Evolutionary conservation across 495 filamentous ascomycete species (phyloP).

Genomic region (Letharia columbiana): DNA sequence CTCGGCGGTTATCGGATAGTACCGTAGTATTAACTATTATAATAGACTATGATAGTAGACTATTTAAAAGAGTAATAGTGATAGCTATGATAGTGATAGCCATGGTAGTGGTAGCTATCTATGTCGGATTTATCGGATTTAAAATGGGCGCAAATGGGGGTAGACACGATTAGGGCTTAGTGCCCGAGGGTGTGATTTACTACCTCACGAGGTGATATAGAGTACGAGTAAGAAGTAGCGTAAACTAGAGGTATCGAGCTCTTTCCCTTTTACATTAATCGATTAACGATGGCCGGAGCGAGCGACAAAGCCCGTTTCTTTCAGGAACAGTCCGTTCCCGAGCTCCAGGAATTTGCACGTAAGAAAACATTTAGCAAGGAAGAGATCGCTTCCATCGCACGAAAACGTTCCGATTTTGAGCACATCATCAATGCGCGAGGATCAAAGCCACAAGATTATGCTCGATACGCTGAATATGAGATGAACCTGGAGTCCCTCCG

Average conservation of each 20-base stretch:
- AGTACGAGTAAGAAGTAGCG: not conserved
- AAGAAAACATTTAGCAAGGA: conserved; percentile 84
- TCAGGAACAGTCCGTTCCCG: conserved; percentile 81
- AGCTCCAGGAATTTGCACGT: conserved; percentile 78
- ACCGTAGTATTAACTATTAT: too few relatives aligned
- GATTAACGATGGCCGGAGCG: conserved; percentile 59
- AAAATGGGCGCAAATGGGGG: too few relatives aligned
- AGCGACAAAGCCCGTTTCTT: conserved; percentile 93
- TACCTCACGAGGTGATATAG: too few relatives aligned
- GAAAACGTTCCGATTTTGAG: conserved; percentile 87
- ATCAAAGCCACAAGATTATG: conserved; percentile 63
- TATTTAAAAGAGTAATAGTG: too few relatives aligned
- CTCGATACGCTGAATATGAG: conserved; percentile 83
- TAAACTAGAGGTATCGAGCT: not conserved
- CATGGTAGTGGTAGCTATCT: too few relatives aligned
- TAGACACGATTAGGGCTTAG: too few relatives aligned
- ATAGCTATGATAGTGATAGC: too few relatives aligned
- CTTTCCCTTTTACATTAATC: not conserved
- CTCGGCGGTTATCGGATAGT: too few relatives aligned
- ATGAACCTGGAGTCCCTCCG: conserved; percentile 79
- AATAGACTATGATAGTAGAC: too few relatives aligned
- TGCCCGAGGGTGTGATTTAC: too few relatives aligned
- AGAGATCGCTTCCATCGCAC: conserved; percentile 78
- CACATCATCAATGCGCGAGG: conserved; percentile 79
- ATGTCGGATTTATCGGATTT: too few relatives aligned